A percentile compares a stretch with the other conserved stretches of the same genome.
Evolutionary conservation across 257 asterid species (phyloP).

Genomic region (Solanum virginianum): DNA sequence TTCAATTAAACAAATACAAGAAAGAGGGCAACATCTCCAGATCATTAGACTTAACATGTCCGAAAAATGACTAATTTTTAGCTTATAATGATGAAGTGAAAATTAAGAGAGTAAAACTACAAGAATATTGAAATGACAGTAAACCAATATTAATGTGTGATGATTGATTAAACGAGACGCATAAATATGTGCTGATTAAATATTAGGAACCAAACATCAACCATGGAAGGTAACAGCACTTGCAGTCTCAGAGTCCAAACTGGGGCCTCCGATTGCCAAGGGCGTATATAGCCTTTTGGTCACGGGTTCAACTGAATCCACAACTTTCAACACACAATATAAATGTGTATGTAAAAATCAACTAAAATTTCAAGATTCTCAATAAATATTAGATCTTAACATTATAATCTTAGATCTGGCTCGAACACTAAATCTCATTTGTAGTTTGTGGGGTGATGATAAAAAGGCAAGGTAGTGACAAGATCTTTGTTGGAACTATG

Average conservation of each 20-base stretch:
- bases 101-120: neutral
- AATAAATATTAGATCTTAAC: neutral
- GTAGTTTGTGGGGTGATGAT: constrained; percentile 2
- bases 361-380: neutral
- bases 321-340: neutral
- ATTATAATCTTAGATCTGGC: neutral
- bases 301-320: neutral
- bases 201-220: neutral
- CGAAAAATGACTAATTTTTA: neutral
- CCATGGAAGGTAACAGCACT: neutral
- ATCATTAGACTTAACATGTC: neutral
- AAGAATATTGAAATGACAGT: neutral
- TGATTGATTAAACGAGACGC: neutral
- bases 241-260: constrained; percentile 1
- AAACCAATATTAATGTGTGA: neutral
- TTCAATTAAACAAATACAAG: neutral
- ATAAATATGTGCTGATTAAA: neutral
- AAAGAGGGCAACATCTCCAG: neutral
- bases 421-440: constrained; percentile 7
- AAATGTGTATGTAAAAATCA: neutral
- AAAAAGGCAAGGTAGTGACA: constrained; percentile 12
- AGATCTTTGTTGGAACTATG: constrained; percentile 28
- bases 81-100: neutral
- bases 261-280: constrained; percentile 10
- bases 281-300: neutral